A percentile compares a stretch with the other conserved stretches of the same genome.
These are phyloP conservation scores for Ophiorrhiza pumila DNA, from an alignment of 257 asterid genomes.

Conservation along the genomic window DNA sequence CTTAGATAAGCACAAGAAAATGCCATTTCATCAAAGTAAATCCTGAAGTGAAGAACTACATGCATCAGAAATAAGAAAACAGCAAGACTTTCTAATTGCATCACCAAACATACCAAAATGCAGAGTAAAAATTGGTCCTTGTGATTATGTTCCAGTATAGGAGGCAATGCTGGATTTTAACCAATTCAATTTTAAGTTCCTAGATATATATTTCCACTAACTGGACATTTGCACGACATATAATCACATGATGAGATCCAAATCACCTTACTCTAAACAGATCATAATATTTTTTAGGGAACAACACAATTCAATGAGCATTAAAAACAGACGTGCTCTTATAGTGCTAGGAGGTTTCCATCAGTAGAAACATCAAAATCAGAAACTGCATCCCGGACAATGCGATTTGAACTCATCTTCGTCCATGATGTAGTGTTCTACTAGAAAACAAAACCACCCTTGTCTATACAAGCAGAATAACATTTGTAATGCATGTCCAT, in stretches of 20 bases:
- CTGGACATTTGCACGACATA: not conserved
- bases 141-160: not conserved
- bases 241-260: not conserved
- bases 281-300: not conserved
- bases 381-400: no score
- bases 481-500: conserved; percentile 6
- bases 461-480: conserved; percentile 33
- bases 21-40: not conserved
- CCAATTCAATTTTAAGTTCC: not conserved
- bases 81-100: no score
- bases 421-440: conserved; percentile 68
- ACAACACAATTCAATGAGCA: not conserved
- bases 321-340: no score
- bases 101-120: not conserved
- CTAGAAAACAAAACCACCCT: conserved; percentile 59
- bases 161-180: not conserved
- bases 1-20: not conserved
- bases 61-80: not conserved
- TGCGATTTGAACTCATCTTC: no score
- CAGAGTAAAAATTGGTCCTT: not conserved
- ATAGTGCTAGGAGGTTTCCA: no score
- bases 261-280: not conserved
- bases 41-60: not conserved
- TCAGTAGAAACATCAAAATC: no score
- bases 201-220: no score